A percentile compares a stretch with the other conserved stretches of the same genome.
Conservation (phyloP, 192 early-diverging fungal genomes). For the Kappamyces sp. region DNA sequence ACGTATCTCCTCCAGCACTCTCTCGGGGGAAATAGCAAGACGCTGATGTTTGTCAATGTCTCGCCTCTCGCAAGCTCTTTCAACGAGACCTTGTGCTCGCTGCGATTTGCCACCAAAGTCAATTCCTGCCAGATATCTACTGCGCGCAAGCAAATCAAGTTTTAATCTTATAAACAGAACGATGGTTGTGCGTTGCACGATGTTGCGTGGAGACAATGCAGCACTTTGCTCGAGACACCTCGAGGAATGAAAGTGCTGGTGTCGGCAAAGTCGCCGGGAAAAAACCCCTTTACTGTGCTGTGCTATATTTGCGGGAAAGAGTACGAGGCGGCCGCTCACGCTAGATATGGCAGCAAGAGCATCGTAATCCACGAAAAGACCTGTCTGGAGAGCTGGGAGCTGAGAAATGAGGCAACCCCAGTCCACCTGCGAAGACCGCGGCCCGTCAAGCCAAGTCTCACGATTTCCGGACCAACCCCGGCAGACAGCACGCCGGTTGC, state of each 20-base stretch:
- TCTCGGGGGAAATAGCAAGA: constrained; percentile 87
- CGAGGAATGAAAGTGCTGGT: constrained; percentile 14
- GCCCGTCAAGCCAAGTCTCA: not conserved
- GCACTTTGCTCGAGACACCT: not conserved
- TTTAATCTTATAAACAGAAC: not conserved
- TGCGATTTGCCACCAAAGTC: constrained; percentile 93
- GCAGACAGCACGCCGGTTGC: not conserved
- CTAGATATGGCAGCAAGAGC: not conserved
- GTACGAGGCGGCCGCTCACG: not conserved
- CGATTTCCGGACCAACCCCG: not conserved
- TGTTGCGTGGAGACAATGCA: constrained; percentile 2
- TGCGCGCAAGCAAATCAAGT: not conserved
- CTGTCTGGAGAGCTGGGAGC: constrained; percentile 7
- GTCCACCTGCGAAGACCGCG: not conserved
- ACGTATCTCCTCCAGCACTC: constrained; percentile 59
- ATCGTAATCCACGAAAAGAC: constrained; percentile 16
- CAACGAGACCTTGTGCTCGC: constrained; percentile 80
- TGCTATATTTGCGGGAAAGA: constrained; percentile 19
- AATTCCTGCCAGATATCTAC: constrained; percentile 57
- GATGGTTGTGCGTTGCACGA: not conserved
- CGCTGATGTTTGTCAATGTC: constrained; percentile 97
- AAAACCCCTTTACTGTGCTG: constrained; percentile 6
- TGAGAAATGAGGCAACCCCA: not conserved
- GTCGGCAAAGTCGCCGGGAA: constrained; percentile 7
- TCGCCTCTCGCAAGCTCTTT: constrained; percentile 74